Evolutionary conservation across 495 filamentous ascomycete species (phyloP), one percentile per base, ranked within the genome.

Genomic region (Aspergillus avenaceus): DNA sequence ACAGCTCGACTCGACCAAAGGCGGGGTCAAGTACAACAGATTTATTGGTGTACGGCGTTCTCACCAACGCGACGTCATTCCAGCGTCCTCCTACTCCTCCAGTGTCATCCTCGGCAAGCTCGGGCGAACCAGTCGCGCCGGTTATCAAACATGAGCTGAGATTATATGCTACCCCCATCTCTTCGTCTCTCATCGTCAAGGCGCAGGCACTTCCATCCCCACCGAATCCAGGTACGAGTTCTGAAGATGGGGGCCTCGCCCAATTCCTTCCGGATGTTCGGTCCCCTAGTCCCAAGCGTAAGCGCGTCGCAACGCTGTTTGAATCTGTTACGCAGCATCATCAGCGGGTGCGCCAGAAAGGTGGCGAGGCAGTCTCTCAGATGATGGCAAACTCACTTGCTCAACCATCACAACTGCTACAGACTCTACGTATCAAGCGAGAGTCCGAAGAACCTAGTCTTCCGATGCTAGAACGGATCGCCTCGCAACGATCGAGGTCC

Each of bases 241-340:
- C 27, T 8, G 31, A 50, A 11, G 31, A 62, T 49, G 62, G 56
- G 18, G 53, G 57, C 1, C 63, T 55, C 29, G 70, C 65, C 3
- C 60, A 73, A 16, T 74, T 76, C 31, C 62, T 76, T 18, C 71
- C 70, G 4, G 69, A 73, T 38, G 52, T 66, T 21, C 64, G 64
- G 49, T 73, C 73, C 0, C 70, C 66, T 4, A 73, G 70, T 26
- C 67, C 71, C 4, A 86, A 84, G 56, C 72, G 80, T 25, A 82
- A 78, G 59, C 74, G 73, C 31, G 72, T 80, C 18, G 73, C 70
- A 16, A 70, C 74, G 0, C 63, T 84, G 2, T 85, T 86, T 52
- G 79, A 86, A 38, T 72, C 78, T 41, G 82, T 81, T n/a, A 71
- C 74, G 5, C 74, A 82, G 37, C 75, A 77, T 48, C 75, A 78